phyloP scores from a whole-genome alignment of 83 land plant species.

The Larix sibirica region DNA sequence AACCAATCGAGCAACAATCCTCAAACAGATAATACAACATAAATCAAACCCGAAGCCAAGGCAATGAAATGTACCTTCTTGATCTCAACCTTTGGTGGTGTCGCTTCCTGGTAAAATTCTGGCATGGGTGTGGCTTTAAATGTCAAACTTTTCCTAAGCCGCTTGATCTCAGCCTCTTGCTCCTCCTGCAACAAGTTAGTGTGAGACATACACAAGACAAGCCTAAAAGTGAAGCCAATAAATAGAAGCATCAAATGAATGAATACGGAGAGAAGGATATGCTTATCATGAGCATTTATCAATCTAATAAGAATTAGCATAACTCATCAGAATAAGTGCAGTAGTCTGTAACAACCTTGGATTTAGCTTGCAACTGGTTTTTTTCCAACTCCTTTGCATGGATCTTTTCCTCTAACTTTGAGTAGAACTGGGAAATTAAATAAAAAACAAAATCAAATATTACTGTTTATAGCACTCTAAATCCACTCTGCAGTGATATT shows the following conservation, averaged over 20 bases:
- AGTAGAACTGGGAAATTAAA: slow-evolving; percentile 49
- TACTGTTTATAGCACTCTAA: background rate
- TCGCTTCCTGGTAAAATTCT: slow-evolving; percentile 63
- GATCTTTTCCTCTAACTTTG: slow-evolving; percentile 68
- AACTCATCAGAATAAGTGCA: background rate
- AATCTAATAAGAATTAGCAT: background rate
- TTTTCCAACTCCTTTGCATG: slow-evolving; percentile 71
- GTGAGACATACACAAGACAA: too few species aligned
- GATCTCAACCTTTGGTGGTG: slow-evolving; percentile 60
- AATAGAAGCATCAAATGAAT: background rate
- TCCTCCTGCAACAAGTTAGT: slow-evolving; percentile 33
- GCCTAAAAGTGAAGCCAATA: background rate
- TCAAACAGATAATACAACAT: background rate
- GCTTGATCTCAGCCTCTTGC: slow-evolving; percentile 72
- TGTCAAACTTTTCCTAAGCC: slow-evolving; percentile 61
- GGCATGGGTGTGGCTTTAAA: slow-evolving; percentile 80
- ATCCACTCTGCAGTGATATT: background rate
- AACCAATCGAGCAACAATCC: background rate
- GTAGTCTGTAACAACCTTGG: slow-evolving; percentile 40
- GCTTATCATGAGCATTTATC: background rate
- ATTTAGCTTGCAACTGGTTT: slow-evolving; percentile 56
- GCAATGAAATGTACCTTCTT: slow-evolving; percentile 49
- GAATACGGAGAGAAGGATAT: background rate
- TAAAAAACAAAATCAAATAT: background rate
- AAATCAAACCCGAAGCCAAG: slow-evolving; percentile 1